Base-by-base conservation (phyloP, 148 eudicot genomes). In the Rhododendron henanense region DNA sequence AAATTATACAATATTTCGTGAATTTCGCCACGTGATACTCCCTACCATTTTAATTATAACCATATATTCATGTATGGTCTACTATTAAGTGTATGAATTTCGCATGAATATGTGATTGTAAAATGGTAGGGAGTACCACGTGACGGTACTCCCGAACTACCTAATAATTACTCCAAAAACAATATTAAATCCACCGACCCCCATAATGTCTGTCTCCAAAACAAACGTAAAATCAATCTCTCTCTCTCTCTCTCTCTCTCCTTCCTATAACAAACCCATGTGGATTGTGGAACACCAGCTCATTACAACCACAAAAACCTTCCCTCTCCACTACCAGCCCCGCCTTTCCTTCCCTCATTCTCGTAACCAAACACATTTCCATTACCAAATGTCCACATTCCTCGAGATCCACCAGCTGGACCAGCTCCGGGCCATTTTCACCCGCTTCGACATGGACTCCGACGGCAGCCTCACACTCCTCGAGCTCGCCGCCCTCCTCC, bases 361-460 rank as follows among this genome's bases (percentile, higher is more conserved):
- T 35, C 11, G 0, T 2, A 13, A 51, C 15, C 18, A 51, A 51
- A 51, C 55, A 13, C 14, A 50, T 50, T 50, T 50, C 14, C 53
- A 2, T 50, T 11, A 50, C 53, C 44, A 39, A 39, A 39, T 84
- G 86, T 76, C 71, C 19, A 16, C 78, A 39, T 19, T 55, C 3
- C 37, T 35, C 6, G 84, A 44, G 7, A 69, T 71, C 11, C 87
- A 92, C 5, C 92, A 89, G 81, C 50, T 73, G 2, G 84, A 67
- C 78, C 92, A 92, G 19, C 90, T 92, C 0, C 39, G 78, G 15
- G 79, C 84, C 51, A 92, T 92, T 48, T 92, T 92, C 84, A 35
- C 85, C 18, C 91, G 91, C 2, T 92, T 92, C 84, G 93, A 92
- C 90, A 90, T 89, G 90, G 93, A 92, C 85, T 88, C 90, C 45